phyloP scores from a whole-genome alignment of 306 rosid species.

The Prunus campanulata region DNA sequence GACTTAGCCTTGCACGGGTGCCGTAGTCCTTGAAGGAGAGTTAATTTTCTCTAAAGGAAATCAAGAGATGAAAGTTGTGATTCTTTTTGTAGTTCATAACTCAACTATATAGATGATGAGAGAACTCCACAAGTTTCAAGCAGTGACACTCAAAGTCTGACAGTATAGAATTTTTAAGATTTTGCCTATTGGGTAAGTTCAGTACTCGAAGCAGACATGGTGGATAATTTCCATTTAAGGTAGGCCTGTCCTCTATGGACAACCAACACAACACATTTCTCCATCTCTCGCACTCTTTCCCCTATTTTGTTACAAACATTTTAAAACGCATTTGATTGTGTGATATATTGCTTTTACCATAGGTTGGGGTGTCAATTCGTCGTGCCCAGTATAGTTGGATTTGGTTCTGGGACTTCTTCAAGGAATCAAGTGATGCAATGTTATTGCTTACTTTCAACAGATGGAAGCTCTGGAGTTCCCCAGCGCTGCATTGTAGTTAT shows the following conservation, averaged over 20 bases:
- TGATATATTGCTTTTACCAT: slow-evolving; percentile 76
- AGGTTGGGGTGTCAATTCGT: slow-evolving; percentile 76
- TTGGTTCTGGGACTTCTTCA: slow-evolving; percentile 68
- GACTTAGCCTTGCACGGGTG: neutral
- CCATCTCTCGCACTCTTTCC: slow-evolving; percentile 25
- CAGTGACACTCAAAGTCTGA: slow-evolving; percentile 15
- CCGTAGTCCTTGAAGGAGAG: slow-evolving; percentile 9
- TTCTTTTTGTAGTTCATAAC: neutral
- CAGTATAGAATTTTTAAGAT: slow-evolving; percentile 17
- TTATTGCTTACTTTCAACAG: slow-evolving; percentile 43
- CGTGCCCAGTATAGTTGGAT: slow-evolving; percentile 68
- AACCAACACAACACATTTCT: slow-evolving; percentile 35
- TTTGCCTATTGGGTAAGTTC: slow-evolving; percentile 46
- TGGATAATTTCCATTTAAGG: slow-evolving; percentile 53
- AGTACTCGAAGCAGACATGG: slow-evolving; percentile 33
- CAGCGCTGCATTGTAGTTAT: slow-evolving; percentile 45
- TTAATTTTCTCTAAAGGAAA: slow-evolving; percentile 8
- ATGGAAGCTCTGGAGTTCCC: slow-evolving; percentile 68
- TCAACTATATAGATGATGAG: slow-evolving; percentile 5
- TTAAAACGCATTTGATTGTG: slow-evolving; percentile 69
- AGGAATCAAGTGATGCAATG: slow-evolving; percentile 65
- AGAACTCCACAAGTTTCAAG: slow-evolving; percentile 11
- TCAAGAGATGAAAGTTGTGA: slow-evolving; percentile 4
- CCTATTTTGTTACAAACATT: slow-evolving; percentile 22
- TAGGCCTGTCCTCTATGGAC: slow-evolving; percentile 63